Percentiles rank a stretch among this genome's conserved stretches.
Evolutionary conservation across 306 rosid genomes (phyloP).

Genomic region (Inga leiocalycina): DNA sequence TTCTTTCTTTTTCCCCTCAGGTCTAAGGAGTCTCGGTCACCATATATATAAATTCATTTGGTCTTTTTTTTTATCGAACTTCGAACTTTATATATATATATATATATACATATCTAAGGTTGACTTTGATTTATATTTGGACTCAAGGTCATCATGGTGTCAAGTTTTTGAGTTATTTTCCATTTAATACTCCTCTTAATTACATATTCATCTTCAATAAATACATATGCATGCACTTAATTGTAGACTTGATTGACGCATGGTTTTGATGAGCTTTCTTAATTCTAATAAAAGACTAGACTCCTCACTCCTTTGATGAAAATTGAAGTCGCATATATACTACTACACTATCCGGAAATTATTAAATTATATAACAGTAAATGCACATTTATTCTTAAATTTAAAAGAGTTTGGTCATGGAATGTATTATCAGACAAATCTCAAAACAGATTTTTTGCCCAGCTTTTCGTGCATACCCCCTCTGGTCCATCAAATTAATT

Average conservation of each 20-base stretch:
- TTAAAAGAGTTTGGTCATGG: background rate
- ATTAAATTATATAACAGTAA: background rate
- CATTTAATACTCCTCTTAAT: background rate
- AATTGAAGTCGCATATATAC: background rate
- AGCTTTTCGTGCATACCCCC: no score
- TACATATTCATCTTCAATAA: background rate
- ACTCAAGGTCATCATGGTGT: background rate
- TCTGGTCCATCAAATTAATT: no score
- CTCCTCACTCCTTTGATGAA: background rate
- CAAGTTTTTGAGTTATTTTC: background rate
- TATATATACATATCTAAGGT: background rate
- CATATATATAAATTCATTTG: background rate
- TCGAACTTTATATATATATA: no score
- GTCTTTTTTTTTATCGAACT: background rate
- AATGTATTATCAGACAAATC: background rate
- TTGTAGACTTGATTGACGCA: no score
- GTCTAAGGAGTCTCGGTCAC: background rate
- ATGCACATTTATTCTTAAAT: background rate
- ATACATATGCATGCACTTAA: background rate
- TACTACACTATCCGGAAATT: background rate
- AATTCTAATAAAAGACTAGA: background rate
- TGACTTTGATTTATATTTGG: background rate
- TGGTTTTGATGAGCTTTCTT: background rate
- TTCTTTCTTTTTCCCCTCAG: background rate
- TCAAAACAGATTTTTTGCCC: no score